These are phyloP conservation scores for Coprinopsis sp. DNA, from an alignment of 768 basidiomycete species.

Conservation along the genomic window DNA sequence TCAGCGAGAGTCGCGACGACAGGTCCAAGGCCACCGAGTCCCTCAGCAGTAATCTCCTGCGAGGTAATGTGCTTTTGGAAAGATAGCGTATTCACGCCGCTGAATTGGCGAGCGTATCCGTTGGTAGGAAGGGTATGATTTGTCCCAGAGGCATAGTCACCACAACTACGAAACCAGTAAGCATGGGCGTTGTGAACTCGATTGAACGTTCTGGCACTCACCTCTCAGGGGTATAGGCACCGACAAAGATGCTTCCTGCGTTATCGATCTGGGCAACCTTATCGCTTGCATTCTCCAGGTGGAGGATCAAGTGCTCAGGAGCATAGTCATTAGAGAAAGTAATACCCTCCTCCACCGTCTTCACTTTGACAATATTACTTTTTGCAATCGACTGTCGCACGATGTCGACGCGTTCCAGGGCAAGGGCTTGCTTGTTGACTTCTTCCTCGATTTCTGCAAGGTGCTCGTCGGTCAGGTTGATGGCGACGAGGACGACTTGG, in stretches of 20 bases:
- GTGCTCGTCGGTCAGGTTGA: slow-evolving; percentile 57
- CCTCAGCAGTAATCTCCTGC: slow-evolving; percentile 81
- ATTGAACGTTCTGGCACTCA: slow-evolving; percentile 31
- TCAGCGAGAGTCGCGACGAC: slow-evolving; percentile 87
- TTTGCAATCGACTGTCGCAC: slow-evolving; percentile 84
- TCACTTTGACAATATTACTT: slow-evolving; percentile 80
- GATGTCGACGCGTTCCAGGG: slow-evolving; percentile 85
- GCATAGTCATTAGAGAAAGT: slow-evolving; percentile 96
- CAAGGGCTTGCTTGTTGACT: slow-evolving; percentile 82
- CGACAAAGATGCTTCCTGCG: slow-evolving; percentile 96
- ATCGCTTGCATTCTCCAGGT: slow-evolving; percentile 67
- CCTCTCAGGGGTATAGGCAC: slow-evolving; percentile 94
- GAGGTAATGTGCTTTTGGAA: slow-evolving; percentile 99
- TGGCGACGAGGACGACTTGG: slow-evolving; percentile 89
- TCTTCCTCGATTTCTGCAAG: slow-evolving; percentile 77
- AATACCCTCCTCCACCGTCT: slow-evolving; percentile 69
- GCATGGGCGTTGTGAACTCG: slow-evolving; percentile 1
- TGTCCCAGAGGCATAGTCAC: slow-evolving; percentile 98
- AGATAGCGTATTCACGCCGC: slow-evolving; percentile 92
- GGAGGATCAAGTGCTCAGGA: slow-evolving; percentile 94
- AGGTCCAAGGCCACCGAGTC: slow-evolving; percentile 77
- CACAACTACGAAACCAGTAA: slow-evolving; percentile 57
- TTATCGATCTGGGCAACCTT: slow-evolving; percentile 72
- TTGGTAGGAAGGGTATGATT: slow-evolving; percentile 98
- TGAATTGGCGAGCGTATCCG: slow-evolving; percentile 96